Evolutionary conservation across 2,329 filamentous ascomycete genomes (phyloP), one percentile per base, ranked within the genome.

Genomic region (Clarireedia hainanense): DNA sequence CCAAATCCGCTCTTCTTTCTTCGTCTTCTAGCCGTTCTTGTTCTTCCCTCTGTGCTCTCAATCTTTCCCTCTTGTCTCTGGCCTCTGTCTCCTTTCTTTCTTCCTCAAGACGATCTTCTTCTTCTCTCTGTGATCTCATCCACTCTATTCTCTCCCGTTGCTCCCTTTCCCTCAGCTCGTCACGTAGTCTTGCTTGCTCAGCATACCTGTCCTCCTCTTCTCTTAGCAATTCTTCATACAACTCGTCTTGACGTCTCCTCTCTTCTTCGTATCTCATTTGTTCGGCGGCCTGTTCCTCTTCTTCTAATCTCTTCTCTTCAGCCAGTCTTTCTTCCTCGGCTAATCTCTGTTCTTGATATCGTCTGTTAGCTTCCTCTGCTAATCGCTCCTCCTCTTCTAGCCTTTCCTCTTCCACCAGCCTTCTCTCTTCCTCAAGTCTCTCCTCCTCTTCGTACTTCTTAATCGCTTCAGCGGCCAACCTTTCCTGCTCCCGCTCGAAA

Each of bases 401-500:
- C 15, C 12, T 52, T 43, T 15, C 34, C 23, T 42, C 46, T n/a
- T 47, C 52, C 5, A 15, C 37, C 17, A 50, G 20, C 14, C 46
- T 48, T 14, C 54, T 48, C 20, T 58, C 39, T 24, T 48, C 40
- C 10, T 17, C 47, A 2, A 34, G 9, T 46, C 47, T 26, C 24
- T 57, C 47, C 1, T 57, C 42, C 17, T 57, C 47, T 34, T 57
- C 47, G 9, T 49, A 30, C 24, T 34, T 61, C 47, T 30, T 59
- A 15, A 34, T 45, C 34, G 42, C 55, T 45, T 57, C 59, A n/a
- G 57, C 45, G 17, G 51, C 50, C 26, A 24, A 39, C 20, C 15
- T 30, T 34, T 58, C 52, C 4, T 52, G 40, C 24, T 60, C 52
- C 14, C 43, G 48, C 6, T 60, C 57, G 17, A 57, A 59, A 15